Base-by-base conservation (phyloP, 768 basidiomycete genomes). In the Suillus bovinus region DNA sequence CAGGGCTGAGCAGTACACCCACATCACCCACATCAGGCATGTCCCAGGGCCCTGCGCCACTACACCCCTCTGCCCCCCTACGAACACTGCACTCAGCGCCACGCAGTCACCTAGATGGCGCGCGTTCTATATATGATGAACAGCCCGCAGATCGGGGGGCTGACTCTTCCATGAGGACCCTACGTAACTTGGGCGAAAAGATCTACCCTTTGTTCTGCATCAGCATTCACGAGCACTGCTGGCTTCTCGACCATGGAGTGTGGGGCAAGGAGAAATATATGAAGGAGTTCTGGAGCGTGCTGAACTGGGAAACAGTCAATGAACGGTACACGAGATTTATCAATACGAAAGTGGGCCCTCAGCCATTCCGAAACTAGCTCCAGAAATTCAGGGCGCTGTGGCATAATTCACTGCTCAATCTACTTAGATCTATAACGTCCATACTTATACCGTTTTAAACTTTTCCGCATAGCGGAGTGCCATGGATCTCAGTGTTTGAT, bases 181-280 rank as follows among this genome's bases (percentile, higher is more conserved):
- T 74, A 44, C 60, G 65, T 38, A 62, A 61, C 5, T 66, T 80
- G n/a, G 89, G 88, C 36, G 81, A 83, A 36, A 76, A 78, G 16
- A 74, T 96, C 44, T 86, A 80, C 70, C 94, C 94, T 24, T 72
- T 96, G 60, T 87, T 93, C 73, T 91, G 90, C 64, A 70, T 94
- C 57, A 86, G 87, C 47, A 84, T 92, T 5, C 84, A 94, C 67
- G 93, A 94, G 73, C 94, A 93, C 67, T 88, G 89, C 31, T 96
- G 93, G 92, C 80, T 96, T 70, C 88, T 90, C 24, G 91, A 90
- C 42, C 94, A 89, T 66, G 94, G 94, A 5, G 84, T 96, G 5
- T 94, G 92, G 91, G 94, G 94, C 29, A 91, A 93, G 76, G 93
- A 96, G 72, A 83, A 83, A 67, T 96, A 93, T 82, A 71, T 96